These are phyloP conservation scores for Elsinoe perseae DNA, from an alignment of 2,329 filamentous ascomycete species.

Conservation along the genomic window DNA sequence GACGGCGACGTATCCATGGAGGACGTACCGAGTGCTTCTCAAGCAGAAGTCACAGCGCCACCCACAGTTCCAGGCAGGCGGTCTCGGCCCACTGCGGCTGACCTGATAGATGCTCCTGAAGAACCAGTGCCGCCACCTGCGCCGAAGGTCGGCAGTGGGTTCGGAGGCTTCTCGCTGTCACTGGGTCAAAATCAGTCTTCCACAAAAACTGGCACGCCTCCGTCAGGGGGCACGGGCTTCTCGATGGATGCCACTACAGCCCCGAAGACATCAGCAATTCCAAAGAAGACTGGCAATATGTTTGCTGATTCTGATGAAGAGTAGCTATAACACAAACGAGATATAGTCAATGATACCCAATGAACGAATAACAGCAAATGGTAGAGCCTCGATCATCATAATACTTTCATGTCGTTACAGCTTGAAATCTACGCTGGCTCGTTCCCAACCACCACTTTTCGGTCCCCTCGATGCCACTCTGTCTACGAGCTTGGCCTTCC, in stretches of 20 bases:
- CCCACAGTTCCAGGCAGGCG: slow-evolving; percentile 28
- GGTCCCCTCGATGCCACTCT: slow-evolving; percentile 38
- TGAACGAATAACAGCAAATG: neutral
- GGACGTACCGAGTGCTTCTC: slow-evolving; percentile 31
- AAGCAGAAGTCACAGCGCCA: slow-evolving; percentile 30
- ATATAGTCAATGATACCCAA: neutral
- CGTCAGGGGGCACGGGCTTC: slow-evolving; percentile 24
- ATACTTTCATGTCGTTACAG: neutral
- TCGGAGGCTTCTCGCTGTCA: slow-evolving; percentile 20
- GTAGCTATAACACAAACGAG: slow-evolving; percentile 18
- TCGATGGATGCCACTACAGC: slow-evolving; percentile 18
- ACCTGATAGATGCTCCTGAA: slow-evolving; percentile 20
- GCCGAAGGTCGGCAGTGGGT: slow-evolving; percentile 20
- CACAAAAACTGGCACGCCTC: neutral
- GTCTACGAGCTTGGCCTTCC: slow-evolving; percentile 66
- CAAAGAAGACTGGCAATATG: slow-evolving; percentile 65
- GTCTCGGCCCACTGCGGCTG: slow-evolving; percentile 23
- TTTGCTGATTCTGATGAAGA: slow-evolving; percentile 68
- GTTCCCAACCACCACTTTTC: slow-evolving; percentile 11
- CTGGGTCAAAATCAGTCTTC: slow-evolving; percentile 7
- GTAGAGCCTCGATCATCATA: neutral
- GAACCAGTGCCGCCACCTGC: slow-evolving; percentile 21
- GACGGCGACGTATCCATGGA: slow-evolving; percentile 38
- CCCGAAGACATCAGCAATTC: slow-evolving; percentile 23
- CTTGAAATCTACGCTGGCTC: slow-evolving; percentile 14